A percentile compares a stretch with the other conserved stretches of the same genome.
Evolutionary conservation across 495 filamentous ascomycete genomes (phyloP).

Genomic region (Acidiella bohemica): DNA sequence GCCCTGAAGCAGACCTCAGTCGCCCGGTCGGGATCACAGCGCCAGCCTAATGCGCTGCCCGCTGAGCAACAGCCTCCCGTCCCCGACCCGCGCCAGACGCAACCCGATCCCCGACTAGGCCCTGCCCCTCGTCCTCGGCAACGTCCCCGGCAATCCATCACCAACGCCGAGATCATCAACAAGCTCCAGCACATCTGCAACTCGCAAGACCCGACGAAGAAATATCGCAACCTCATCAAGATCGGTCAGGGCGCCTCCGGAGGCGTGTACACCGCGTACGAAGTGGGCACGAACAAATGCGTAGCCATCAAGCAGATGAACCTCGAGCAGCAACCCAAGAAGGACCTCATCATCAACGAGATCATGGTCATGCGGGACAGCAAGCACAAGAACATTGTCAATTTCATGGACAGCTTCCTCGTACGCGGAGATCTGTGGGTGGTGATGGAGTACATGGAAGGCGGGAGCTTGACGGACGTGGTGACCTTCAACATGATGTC

Average conservation of each 20-base stretch:
- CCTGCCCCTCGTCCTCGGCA: constrained; percentile 60
- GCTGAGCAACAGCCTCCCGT: constrained; percentile 41
- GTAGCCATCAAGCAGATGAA: constrained; percentile 99
- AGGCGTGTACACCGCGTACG: constrained; percentile 86
- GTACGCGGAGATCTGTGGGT: constrained; percentile 93
- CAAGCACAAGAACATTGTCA: constrained; percentile 95
- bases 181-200: constrained; percentile 79
- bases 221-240: constrained; percentile 80
- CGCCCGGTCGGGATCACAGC: constrained; percentile 56
- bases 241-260: constrained; percentile 97
- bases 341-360: constrained; percentile 97
- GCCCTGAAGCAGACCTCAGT: constrained; percentile 41
- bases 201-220: constrained; percentile 69
- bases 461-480: constrained; percentile 91
- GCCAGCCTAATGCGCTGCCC: constrained; percentile 32
- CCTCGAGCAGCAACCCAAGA: constrained; percentile 93
- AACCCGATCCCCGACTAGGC: constrained; percentile 29
- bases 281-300: constrained; percentile 65
- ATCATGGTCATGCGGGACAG: constrained; percentile 99
- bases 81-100: constrained; percentile 41
- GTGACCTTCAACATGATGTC: constrained; percentile 94
- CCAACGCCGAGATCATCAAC: constrained; percentile 65
- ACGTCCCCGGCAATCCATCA: constrained; percentile 53
- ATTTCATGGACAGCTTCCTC: constrained; percentile 92
- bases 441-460: constrained; percentile 99